phyloP scores from a whole-genome alignment of 1,284 basidiomycete genomes.

The Fomitopsis palustris region DNA sequence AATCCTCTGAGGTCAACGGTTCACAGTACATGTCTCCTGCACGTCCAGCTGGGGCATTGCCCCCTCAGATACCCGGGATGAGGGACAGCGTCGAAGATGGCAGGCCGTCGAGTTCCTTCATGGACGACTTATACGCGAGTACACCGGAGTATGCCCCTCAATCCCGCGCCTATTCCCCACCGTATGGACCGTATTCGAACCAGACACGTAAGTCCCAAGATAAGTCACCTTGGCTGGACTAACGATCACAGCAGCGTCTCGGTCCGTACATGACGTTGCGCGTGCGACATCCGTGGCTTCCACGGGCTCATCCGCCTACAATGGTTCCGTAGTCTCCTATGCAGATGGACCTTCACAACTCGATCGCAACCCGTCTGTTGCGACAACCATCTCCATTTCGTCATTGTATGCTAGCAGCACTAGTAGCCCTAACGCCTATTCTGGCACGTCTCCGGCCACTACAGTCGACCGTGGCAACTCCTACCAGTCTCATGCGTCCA shows the following conservation, averaged over 20 bases:
- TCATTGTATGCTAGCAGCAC: slow-evolving; percentile 18
- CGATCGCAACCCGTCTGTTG: slow-evolving; percentile 21
- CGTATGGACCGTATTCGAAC: background rate
- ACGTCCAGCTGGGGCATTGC: background rate
- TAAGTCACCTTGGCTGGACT: background rate
- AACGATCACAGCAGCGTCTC: slow-evolving; percentile 10
- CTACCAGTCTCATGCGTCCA: slow-evolving; percentile 22
- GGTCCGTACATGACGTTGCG: slow-evolving; percentile 12
- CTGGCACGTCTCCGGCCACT: slow-evolving; percentile 21
- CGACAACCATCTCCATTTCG: slow-evolving; percentile 18
- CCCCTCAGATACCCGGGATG: background rate
- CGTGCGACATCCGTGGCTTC: slow-evolving; percentile 19
- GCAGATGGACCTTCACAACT: slow-evolving; percentile 14
- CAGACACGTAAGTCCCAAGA: background rate
- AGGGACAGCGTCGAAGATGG: background rate
- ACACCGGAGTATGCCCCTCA: background rate
- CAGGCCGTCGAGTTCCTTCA: background rate
- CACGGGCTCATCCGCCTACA: slow-evolving; percentile 1
- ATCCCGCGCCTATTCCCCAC: background rate
- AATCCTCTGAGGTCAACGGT: background rate
- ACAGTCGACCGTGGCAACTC: slow-evolving; percentile 29
- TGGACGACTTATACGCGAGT: background rate
- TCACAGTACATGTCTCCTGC: background rate
- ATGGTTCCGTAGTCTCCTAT: slow-evolving; percentile 8
- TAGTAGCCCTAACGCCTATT: slow-evolving; percentile 13